Evolutionary conservation across 2,329 filamentous ascomycete genomes (phyloP).

Genomic region (Rhynchosporium secalis): DNA sequence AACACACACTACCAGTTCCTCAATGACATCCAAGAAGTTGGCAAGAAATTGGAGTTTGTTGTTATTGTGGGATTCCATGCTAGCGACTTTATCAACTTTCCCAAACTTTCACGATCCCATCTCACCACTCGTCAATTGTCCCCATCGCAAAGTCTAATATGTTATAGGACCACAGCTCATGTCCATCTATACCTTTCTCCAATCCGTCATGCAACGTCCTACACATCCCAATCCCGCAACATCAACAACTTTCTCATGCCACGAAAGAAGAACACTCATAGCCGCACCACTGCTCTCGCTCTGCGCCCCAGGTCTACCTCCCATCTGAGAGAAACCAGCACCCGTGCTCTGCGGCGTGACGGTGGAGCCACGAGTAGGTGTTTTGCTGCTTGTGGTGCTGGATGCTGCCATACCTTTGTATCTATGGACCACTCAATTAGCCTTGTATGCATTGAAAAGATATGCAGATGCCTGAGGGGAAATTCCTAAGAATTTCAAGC

Average conservation of each 20-base stretch:
- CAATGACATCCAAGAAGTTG: too few relatives aligned
- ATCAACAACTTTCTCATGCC: conserved; percentile 98
- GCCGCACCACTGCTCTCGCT: conserved; percentile 75
- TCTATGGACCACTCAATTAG: conserved; percentile 45
- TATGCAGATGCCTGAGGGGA: too few relatives aligned
- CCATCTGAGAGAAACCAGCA: conserved; percentile 72
- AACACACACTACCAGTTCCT: too few relatives aligned
- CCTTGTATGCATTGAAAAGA: too few relatives aligned
- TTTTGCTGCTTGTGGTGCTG: conserved; percentile 38
- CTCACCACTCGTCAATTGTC: too few relatives aligned
- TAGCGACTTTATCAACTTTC: too few relatives aligned
- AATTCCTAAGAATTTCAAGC: too few relatives aligned
- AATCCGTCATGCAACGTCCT: conserved; percentile 93
- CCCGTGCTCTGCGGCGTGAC: conserved; percentile 78
- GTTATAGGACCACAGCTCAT: too few relatives aligned
- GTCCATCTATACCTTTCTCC: conserved; percentile 72
- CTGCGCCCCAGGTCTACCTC: conserved; percentile 51
- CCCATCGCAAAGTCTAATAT: too few relatives aligned
- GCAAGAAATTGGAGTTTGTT: too few relatives aligned
- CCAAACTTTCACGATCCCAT: too few relatives aligned
- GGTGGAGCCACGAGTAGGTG: conserved; percentile 43
- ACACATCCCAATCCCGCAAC: conserved; percentile 89
- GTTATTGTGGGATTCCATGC: too few relatives aligned
- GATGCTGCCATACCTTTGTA: conserved; percentile 82
- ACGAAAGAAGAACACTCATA: conserved; percentile 96